phyloP scores from a whole-genome alignment of 768 basidiomycete species.

The Kockovaella imperatae region DNA sequence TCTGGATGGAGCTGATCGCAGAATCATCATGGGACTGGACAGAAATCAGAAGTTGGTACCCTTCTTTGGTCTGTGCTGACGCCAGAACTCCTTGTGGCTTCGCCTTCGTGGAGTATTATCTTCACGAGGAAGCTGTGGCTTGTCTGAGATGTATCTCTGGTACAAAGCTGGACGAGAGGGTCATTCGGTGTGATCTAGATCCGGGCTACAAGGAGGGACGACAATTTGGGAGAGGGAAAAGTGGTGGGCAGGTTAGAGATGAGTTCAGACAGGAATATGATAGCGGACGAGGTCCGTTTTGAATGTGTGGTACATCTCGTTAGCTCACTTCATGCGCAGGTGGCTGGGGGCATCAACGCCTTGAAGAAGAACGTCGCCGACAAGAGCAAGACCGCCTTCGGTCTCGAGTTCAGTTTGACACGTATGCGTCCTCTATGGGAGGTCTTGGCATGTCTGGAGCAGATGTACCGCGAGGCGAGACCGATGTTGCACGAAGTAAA shows the following conservation, averaged over 20 bases:
- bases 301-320: neutral
- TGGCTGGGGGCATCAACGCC: constrained; percentile 39
- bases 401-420: constrained; percentile 36
- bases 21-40: constrained; percentile 45
- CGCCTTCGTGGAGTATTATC: constrained; percentile 61
- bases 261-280: constrained; percentile 97
- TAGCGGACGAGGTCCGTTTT: constrained; percentile 86
- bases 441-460: constrained; percentile 31
- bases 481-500: constrained; percentile 18
- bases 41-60: constrained; percentile 32
- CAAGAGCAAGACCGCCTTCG: constrained; percentile 33
- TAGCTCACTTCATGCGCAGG: constrained; percentile 15
- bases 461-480: constrained; percentile 34
- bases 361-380: constrained; percentile 30
- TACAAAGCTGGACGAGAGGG: constrained; percentile 97
- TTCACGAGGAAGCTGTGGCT: constrained; percentile 84
- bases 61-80: neutral
- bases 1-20: constrained; percentile 1
- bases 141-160: constrained; percentile 90
- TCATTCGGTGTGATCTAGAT: constrained; percentile 96
- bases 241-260: constrained; percentile 82
- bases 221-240: constrained; percentile 95
- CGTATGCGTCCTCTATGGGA: constrained; percentile 30
- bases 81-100: constrained; percentile 46
- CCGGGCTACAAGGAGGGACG: constrained; percentile 92